Base-by-base conservation (phyloP, 2,329 filamentous ascomycete species). In the Botrytis paeoniae region DNA sequence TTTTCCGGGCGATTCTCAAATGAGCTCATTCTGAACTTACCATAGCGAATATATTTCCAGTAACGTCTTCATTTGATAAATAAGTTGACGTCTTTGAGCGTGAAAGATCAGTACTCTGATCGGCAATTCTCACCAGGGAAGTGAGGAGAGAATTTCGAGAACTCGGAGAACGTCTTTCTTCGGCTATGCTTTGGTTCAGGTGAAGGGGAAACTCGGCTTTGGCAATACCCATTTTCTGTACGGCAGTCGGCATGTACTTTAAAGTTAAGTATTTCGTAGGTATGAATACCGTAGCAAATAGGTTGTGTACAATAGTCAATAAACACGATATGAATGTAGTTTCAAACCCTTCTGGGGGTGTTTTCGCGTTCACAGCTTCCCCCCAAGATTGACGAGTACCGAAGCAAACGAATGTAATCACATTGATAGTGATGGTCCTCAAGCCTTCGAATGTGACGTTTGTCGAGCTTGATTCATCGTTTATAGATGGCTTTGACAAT, bases 341-440 rank as follows among this genome's bases (percentile, higher is more conserved):
- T 61, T 14, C 72, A 32, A 16, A 75, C 73, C 71, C 60, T 62
- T n/a, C 75, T 3, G 78, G 75, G 69, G 61, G 78, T 77, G 10
- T 78, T 75, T 71, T 73, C 60, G 70, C 73, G 20, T 69, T 69
- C 29, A 29, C 61, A 60, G 62, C 61, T 37, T 74, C 70, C 5
- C 62, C 74, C 70, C 70, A 75, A 9, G 72, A 71, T 59, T 75
- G 69, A n/a, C 43, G 69, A 25, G 70, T 71, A 4, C 76, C 85
- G 74, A 87, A 87, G 6, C 85, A 85, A 71, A 86, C 85, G 61
- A 83, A 82, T 75, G 84, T 86, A 75, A 87, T 87, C 57, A 87
- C 83, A 76, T 86, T 84, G 37, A 87, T 78, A 69, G 84, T 85
- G 74, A 87, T 80, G 61, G 80, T 81, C 72, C 83, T 83, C 84